These are phyloP conservation scores for Chimonanthus salicifolius DNA, from an alignment of 164 flowering plant genomes.

Conservation along the genomic window DNA sequence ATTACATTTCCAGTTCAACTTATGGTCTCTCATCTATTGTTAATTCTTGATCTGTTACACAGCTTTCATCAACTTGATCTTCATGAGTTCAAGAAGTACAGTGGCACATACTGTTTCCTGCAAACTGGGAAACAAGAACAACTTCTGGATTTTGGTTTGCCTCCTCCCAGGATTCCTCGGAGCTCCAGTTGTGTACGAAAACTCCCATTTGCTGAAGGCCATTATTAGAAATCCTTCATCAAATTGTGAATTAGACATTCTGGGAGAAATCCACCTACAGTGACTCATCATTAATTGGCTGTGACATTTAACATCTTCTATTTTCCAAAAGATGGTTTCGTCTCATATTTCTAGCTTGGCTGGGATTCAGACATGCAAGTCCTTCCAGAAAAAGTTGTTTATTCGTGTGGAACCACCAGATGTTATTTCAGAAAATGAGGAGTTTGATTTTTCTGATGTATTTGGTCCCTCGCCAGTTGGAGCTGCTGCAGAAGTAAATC, in stretches of 20 bases:
- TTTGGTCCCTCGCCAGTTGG: constrained; percentile 68
- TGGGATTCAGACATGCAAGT: constrained; percentile 18
- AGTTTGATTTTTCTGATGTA: constrained; percentile 81
- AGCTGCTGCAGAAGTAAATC: constrained; percentile 24
- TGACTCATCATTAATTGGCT: constrained; percentile 5
- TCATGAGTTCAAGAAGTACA: constrained; percentile 74
- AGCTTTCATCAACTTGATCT: constrained; percentile 50
- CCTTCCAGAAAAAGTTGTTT: constrained; percentile 30
- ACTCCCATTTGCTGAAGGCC: constrained; percentile 57
- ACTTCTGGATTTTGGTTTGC: constrained; percentile 63
- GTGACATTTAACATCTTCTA: background rate
- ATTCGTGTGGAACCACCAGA: constrained; percentile 37
- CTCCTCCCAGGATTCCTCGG: constrained; percentile 65
- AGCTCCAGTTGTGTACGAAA: constrained; percentile 33
- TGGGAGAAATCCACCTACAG: constrained; percentile 21
- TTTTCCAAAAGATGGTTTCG: constrained; percentile 49
- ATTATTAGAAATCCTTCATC: constrained; percentile 50
- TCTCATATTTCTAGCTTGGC: constrained; percentile 38
- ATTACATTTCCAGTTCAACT: background rate
- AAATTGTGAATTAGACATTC: constrained; percentile 9
- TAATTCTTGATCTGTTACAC: constrained; percentile 16
- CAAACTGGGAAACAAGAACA: constrained; percentile 80
- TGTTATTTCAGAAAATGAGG: constrained; percentile 36
- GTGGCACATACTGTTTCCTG: constrained; percentile 78
- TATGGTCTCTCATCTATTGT: background rate